phyloP scores from a whole-genome alignment of 345 rosid genomes.

The Fremontodendron californicum region DNA sequence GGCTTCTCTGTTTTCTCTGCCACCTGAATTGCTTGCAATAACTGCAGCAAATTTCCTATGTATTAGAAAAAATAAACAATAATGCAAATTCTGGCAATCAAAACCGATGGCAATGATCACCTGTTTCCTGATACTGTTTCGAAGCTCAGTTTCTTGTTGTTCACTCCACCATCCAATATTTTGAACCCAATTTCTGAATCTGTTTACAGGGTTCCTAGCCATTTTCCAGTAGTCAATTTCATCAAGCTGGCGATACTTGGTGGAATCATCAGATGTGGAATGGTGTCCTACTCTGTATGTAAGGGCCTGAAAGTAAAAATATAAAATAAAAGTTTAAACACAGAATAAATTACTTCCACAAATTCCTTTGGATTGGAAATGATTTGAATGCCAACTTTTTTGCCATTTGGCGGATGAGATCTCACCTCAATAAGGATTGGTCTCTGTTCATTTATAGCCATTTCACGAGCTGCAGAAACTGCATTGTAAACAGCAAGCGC shows the following conservation, averaged over 20 bases:
- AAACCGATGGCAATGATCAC: slow-evolving; percentile 21
- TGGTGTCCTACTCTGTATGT: slow-evolving; percentile 84
- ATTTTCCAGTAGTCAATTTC: slow-evolving; percentile 76
- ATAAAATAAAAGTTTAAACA: not conserved
- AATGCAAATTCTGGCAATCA: not conserved
- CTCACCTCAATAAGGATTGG: slow-evolving; percentile 68
- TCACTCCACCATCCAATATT: slow-evolving; percentile 77
- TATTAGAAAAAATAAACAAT: not conserved
- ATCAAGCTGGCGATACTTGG: slow-evolving; percentile 56
- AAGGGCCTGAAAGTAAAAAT: slow-evolving; percentile 45
- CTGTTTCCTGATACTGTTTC: slow-evolving; percentile 49
- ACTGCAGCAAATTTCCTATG: slow-evolving; percentile 25
- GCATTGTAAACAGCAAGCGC: slow-evolving; percentile 73
- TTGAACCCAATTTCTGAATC: slow-evolving; percentile 62
- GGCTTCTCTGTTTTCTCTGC: slow-evolving; percentile 72
- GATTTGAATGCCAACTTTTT: not conserved
- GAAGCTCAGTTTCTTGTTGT: slow-evolving; percentile 49
- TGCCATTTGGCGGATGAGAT: not conserved
- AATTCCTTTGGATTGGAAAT: not conserved
- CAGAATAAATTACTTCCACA: not conserved
- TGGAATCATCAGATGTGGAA: slow-evolving; percentile 88
- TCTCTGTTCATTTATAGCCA: slow-evolving; percentile 56
- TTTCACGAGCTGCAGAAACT: slow-evolving; percentile 58
- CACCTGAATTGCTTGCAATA: slow-evolving; percentile 57
- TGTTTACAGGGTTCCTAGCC: slow-evolving; percentile 59